Evolutionary conservation across 371 early-diverging fungal species (phyloP).

Genomic region (Rhizopus delemar): DNA sequence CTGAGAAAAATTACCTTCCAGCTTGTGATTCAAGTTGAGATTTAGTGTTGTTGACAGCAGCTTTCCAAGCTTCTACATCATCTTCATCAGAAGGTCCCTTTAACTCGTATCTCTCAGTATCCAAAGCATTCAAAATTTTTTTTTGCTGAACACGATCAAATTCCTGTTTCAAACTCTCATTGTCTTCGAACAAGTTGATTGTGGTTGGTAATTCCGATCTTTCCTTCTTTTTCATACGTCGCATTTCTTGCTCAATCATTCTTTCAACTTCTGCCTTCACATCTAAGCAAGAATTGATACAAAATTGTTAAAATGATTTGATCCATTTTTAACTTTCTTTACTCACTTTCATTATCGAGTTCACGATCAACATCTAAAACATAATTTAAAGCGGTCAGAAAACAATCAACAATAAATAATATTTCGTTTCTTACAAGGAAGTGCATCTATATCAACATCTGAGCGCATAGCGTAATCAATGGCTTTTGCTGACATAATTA

Average conservation of each 20-base stretch:
- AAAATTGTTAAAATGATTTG: background rate
- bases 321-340: background rate
- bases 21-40: conserved; percentile 85
- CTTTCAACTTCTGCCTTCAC: conserved; percentile 56
- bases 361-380: conserved; percentile 50
- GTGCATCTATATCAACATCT: conserved; percentile 44
- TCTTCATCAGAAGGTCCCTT: conserved; percentile 51
- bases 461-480: conserved; percentile 20
- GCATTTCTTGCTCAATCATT: conserved; percentile 71
- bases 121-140: conserved; percentile 57
- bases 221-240: conserved; percentile 55
- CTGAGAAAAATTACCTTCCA: conserved; percentile 52
- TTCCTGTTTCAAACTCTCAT: conserved; percentile 59
- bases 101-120: conserved; percentile 64
- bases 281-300: conserved; percentile 20
- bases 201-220: conserved; percentile 35
- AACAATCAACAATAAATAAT: background rate
- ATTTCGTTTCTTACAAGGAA: conserved; percentile 36
- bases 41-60: conserved; percentile 76
- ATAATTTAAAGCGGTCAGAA: conserved; percentile 1
- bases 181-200: conserved; percentile 41
- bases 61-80: conserved; percentile 59
- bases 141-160: conserved; percentile 63
- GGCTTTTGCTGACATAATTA: conserved; percentile 13
- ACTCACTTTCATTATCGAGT: conserved; percentile 41